These are phyloP conservation scores for Hypholoma fasciculare DNA, from an alignment of 768 basidiomycete species.

Conservation along the genomic window DNA sequence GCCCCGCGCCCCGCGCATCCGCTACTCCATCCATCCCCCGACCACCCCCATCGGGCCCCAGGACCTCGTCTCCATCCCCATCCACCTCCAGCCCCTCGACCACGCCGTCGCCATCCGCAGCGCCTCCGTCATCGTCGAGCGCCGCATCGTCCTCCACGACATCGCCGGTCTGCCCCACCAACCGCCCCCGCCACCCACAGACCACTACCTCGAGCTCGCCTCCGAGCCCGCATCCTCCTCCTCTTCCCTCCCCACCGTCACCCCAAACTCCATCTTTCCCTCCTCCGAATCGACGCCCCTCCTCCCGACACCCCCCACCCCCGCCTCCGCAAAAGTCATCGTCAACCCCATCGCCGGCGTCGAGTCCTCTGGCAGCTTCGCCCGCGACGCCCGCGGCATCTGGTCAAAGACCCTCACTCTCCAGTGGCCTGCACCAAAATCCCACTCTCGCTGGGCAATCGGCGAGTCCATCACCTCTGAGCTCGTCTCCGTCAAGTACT, in stretches of 20 bases:
- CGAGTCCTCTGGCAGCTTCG: constrained; percentile 60
- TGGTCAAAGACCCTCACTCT: constrained; percentile 68
- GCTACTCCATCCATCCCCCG: constrained; percentile 59
- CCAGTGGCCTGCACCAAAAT: constrained; percentile 71
- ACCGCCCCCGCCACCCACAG: constrained; percentile 15
- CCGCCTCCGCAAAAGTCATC: constrained; percentile 37
- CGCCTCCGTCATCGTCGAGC: constrained; percentile 66
- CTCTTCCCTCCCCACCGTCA: constrained; percentile 39
- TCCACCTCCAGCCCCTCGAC: constrained; percentile 63
- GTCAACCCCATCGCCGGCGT: constrained; percentile 55
- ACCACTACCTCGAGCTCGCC: constrained; percentile 21
- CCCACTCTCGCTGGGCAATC: constrained; percentile 73
- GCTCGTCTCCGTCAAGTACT: constrained; percentile 67
- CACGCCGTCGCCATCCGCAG: constrained; percentile 57
- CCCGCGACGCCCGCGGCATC: constrained; percentile 53
- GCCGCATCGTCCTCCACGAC: constrained; percentile 65
- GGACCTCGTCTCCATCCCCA: constrained; percentile 67
- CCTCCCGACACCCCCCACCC: constrained; percentile 17
- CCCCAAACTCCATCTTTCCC: constrained; percentile 33
- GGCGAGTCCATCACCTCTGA: constrained; percentile 75
- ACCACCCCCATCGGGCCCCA: constrained; percentile 65
- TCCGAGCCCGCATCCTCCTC: constrained; percentile 14
- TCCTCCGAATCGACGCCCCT: constrained; percentile 27
- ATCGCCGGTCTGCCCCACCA: background rate
- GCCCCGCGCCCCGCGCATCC: constrained; percentile 56